Conservation (phyloP, 257 asterid species). For the Solanum tacnaense region DNA sequence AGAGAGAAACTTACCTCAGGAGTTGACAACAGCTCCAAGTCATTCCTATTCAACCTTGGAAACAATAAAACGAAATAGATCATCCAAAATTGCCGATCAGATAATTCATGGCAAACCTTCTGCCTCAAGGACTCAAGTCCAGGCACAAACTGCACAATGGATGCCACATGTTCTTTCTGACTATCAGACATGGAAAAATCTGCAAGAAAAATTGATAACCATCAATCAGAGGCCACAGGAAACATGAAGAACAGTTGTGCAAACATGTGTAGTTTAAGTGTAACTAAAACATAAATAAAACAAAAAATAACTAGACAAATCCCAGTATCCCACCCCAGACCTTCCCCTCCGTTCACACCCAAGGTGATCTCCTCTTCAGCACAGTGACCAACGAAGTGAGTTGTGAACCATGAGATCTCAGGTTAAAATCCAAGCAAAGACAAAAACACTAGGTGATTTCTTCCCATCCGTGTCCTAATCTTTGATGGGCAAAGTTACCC, state of each 20-base stretch:
- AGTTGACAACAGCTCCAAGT: conserved; percentile 46
- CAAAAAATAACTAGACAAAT: not conserved
- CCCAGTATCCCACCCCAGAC: not conserved
- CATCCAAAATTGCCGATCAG: conserved; percentile 59
- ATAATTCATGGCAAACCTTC: conserved; percentile 37
- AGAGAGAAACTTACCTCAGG: conserved; percentile 50
- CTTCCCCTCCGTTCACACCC: not conserved
- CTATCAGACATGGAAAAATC: conserved; percentile 48
- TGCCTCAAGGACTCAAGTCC: conserved; percentile 45
- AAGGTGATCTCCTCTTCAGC: not conserved
- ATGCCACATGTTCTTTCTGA: conserved; percentile 61
- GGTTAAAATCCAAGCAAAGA: not conserved
- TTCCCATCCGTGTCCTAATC: not conserved
- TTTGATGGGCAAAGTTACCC: not conserved
- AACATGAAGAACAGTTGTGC: not conserved
- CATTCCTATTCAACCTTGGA: conserved; percentile 58
- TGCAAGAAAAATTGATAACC: conserved; percentile 19
- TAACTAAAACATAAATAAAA: too few relatives aligned
- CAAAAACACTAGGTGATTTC: not conserved
- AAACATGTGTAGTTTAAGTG: not conserved
- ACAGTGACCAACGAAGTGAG: not conserved
- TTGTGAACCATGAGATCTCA: not conserved
- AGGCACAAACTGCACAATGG: conserved; percentile 55
- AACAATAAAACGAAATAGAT: conserved; percentile 58
- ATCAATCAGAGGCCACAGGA: not conserved